Percentiles rank a stretch among this genome's conserved stretches.
These are phyloP conservation scores for Letharia columbiana DNA, from an alignment of 495 filamentous ascomycete species.

Conservation along the genomic window DNA sequence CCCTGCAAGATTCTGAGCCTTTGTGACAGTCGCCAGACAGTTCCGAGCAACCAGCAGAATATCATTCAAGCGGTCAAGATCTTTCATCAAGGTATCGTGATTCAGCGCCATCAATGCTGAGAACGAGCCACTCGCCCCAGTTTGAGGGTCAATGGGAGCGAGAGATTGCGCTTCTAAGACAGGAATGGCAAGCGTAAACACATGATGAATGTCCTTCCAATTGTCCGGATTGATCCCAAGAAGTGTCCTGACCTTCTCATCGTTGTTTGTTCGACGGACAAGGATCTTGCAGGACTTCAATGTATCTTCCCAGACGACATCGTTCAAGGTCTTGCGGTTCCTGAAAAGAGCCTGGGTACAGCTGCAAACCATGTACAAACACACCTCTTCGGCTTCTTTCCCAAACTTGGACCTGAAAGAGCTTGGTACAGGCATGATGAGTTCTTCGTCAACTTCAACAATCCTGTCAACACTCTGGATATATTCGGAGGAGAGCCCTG, in stretches of 20 bases:
- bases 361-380: constrained; percentile 44
- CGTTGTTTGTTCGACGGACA: constrained; percentile 44
- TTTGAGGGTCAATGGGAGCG: constrained; percentile 48
- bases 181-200: constrained; percentile 52
- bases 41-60: constrained; percentile 79
- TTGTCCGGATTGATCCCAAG: constrained; percentile 50
- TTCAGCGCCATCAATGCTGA: constrained; percentile 72
- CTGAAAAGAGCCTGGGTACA: constrained; percentile 48
- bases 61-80: constrained; percentile 77
- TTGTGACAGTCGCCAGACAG: constrained; percentile 69
- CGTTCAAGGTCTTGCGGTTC: constrained; percentile 34
- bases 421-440: neutral
- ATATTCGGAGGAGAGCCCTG: neutral
- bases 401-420: constrained; percentile 10
- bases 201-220: constrained; percentile 59
- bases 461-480: neutral
- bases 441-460: neutral
- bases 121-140: constrained; percentile 47
- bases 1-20: constrained; percentile 79
- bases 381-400: constrained; percentile 40
- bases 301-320: constrained; percentile 37
- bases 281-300: constrained; percentile 37
- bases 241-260: constrained; percentile 48
- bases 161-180: constrained; percentile 55
- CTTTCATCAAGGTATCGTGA: constrained; percentile 63